Evolutionary conservation across 2,329 filamentous ascomycete species (phyloP), one percentile per base, ranked within the genome.

Genomic region (Sphaceloma murrayae): DNA sequence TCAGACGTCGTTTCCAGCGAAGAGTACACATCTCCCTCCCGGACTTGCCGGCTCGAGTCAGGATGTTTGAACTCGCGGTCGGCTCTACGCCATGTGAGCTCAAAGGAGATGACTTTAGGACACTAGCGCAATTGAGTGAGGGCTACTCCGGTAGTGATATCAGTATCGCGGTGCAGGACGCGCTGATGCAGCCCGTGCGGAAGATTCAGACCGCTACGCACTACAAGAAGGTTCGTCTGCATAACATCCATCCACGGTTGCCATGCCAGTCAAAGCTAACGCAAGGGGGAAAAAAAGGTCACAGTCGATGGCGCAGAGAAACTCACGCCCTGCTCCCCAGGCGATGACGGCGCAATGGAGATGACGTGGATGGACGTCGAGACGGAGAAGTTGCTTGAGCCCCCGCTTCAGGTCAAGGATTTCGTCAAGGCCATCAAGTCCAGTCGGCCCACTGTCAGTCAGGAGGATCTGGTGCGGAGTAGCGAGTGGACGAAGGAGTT

Each of bases 111-210:
- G 91, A 98, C 62, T 96, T 79, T 64, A 78, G 80, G 54, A 77
- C 80, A 46, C 68, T 98, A 51, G 87, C 83, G 2, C 74, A 83
- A 55, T 69, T 89, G 57, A 87, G 85, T 42, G 89, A 96, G 48
- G 91, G 91, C 1, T 98, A 94, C 65, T 95, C 88, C 0, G 91
- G 91, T 26, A 93, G 84, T 51, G 91, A 98, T 76, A 96, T 98
- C 55, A 78, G 75, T 57, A 96, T 96, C 58, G 87, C 86, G 3
- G 91, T 96, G 14, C 91, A 98, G 63, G 85, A 93, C 60, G 91
- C 91, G 1, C 69, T 98, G 29, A 98, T 98, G 91, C 87, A 95
- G 59, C 93, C 91, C 1, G 85, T 98, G 49, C 76, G 91, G 50
- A 93, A 95, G 66, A 96, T 98, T 54, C 82, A 96, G 62, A 94